Conservation (phyloP, 1,284 basidiomycete genomes). For the Leccinum colubrinum region DNA sequence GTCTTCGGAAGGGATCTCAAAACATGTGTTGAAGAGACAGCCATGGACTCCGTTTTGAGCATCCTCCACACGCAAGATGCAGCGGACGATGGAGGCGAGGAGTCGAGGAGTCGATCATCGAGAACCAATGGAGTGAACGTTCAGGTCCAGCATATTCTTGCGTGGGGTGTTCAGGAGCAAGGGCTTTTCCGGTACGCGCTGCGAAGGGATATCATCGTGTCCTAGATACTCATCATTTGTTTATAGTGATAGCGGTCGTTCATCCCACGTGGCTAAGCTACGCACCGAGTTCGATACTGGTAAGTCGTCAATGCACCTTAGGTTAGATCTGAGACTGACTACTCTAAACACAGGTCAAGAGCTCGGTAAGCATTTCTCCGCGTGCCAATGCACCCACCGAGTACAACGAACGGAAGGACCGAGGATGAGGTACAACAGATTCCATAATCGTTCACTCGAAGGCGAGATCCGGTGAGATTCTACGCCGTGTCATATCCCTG, state of each 20-base stretch:
- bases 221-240: constrained; percentile 13
- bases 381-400: no score
- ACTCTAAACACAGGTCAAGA: constrained; percentile 41
- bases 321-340: constrained; percentile 6
- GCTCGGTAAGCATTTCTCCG: no score
- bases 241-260: constrained; percentile 67
- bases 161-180: constrained; percentile 82
- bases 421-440: no score
- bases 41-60: constrained; percentile 34
- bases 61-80: constrained; percentile 18
- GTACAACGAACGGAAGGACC: no score
- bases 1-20: constrained; percentile 65
- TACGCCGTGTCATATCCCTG: no score
- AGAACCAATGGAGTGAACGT: constrained; percentile 23
- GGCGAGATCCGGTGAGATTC: no score
- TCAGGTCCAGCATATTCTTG: constrained; percentile 60
- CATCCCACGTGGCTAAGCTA: constrained; percentile 72
- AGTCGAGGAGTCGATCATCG: constrained; percentile 15
- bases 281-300: constrained; percentile 84
- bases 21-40: constrained; percentile 60
- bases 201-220: neutral
- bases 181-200: constrained; percentile 71
- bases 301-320: constrained; percentile 30
- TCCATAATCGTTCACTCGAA: no score
- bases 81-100: constrained; percentile 15